Conservation (phyloP, 1,284 basidiomycete genomes). For the Macrocystidia cucumis region DNA sequence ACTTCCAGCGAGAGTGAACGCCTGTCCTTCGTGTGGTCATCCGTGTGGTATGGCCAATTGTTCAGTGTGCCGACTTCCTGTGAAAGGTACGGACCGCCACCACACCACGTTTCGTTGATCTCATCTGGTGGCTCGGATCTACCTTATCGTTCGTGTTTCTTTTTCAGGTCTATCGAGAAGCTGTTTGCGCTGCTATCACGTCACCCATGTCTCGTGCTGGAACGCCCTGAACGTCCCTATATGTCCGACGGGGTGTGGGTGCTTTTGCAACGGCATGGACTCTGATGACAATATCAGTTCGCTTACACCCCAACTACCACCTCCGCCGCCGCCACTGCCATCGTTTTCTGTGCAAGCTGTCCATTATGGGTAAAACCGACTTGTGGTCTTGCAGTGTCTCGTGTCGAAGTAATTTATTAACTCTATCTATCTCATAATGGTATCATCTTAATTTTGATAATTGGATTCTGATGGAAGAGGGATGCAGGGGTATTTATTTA, state of each 20-base stretch:
- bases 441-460: too few relatives aligned
- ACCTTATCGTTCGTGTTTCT: constrained; percentile 1
- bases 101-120: constrained; percentile 1
- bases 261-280: constrained; percentile 35
- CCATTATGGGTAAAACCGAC: too few relatives aligned
- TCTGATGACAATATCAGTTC: too few relatives aligned
- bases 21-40: constrained; percentile 43
- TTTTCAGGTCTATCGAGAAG: constrained; percentile 58
- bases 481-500: too few relatives aligned
- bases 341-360: too few relatives aligned
- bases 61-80: constrained; percentile 70
- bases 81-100: constrained; percentile 48
- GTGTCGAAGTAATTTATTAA: too few relatives aligned
- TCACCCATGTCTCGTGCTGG: constrained; percentile 64
- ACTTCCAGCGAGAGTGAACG: constrained; percentile 22
- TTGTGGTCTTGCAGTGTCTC: too few relatives aligned
- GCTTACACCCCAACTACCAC: too few relatives aligned
- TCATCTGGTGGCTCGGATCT: constrained; percentile 1
- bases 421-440: too few relatives aligned
- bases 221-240: constrained; percentile 34
- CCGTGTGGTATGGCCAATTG: constrained; percentile 44
- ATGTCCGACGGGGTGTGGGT: constrained; percentile 61
- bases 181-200: constrained; percentile 60
- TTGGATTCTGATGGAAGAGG: too few relatives aligned
- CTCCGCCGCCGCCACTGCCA: too few relatives aligned